phyloP scores from a whole-genome alignment of 495 filamentous ascomycete genomes.

The Lasiosphaeria hispida region DNA sequence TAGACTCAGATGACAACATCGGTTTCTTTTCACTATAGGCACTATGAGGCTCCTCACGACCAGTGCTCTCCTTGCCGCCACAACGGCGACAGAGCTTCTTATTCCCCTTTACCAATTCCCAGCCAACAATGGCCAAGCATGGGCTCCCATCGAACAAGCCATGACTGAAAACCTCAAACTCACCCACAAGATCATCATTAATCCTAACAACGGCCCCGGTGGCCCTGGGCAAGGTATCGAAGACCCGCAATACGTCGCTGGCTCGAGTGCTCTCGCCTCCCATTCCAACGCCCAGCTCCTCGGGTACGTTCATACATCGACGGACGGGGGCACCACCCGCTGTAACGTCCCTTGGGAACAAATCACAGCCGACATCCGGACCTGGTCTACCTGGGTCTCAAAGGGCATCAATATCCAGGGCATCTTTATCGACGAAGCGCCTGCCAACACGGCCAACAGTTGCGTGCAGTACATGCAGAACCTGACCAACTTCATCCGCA shows the following conservation, averaged over 20 bases:
- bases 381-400: slow-evolving; percentile 42
- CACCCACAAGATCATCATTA: slow-evolving; percentile 45
- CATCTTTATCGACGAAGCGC: slow-evolving; percentile 29
- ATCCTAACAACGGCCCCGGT: slow-evolving; percentile 49
- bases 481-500: slow-evolving; percentile 10
- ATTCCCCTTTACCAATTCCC: slow-evolving; percentile 54
- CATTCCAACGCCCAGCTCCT: slow-evolving; percentile 44
- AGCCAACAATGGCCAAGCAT: slow-evolving; percentile 26
- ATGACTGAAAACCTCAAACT: slow-evolving; percentile 36
- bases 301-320: slow-evolving; percentile 49
- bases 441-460: slow-evolving; percentile 8
- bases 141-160: slow-evolving; percentile 39
- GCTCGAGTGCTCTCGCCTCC: slow-evolving; percentile 38
- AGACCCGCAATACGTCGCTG: slow-evolving; percentile 32
- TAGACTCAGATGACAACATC: too few species aligned
- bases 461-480: slow-evolving; percentile 18
- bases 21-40: too few species aligned
- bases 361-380: slow-evolving; percentile 39
- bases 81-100: slow-evolving; percentile 37
- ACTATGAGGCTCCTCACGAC: slow-evolving; percentile 4
- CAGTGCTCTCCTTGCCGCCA: background rate
- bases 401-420: slow-evolving; percentile 27
- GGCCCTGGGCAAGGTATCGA: slow-evolving; percentile 10
- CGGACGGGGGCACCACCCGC: slow-evolving; percentile 19
- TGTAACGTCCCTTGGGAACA: slow-evolving; percentile 24